phyloP scores from a whole-genome alignment of 2,329 filamentous ascomycete genomes.

The Macrophomina phaseolina region DNA sequence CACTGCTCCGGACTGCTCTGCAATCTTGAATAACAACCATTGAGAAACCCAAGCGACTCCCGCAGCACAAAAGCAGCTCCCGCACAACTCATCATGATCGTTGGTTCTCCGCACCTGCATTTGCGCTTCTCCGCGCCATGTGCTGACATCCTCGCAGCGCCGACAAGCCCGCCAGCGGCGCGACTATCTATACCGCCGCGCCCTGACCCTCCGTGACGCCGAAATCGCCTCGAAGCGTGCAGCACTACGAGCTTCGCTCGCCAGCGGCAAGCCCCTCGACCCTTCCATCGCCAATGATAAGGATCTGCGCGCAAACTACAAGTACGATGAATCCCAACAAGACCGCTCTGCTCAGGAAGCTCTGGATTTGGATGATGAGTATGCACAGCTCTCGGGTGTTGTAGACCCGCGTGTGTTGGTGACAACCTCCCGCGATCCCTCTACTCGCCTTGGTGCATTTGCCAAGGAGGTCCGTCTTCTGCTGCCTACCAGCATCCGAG shows the following conservation, averaged over 20 bases:
- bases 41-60: not conserved
- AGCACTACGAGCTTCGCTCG: slow-evolving; percentile 83
- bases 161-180: slow-evolving; percentile 79
- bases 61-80: too few relatives aligned
- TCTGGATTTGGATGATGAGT: slow-evolving; percentile 85
- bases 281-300: slow-evolving; percentile 86
- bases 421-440: slow-evolving; percentile 88
- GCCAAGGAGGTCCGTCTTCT: slow-evolving; percentile 88
- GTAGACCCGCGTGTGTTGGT: slow-evolving; percentile 88
- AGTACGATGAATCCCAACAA: slow-evolving; percentile 84
- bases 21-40: not conserved
- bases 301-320: slow-evolving; percentile 81
- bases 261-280: slow-evolving; percentile 85
- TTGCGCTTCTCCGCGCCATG: not conserved
- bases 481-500: slow-evolving; percentile 80
- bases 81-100: slow-evolving; percentile 21
- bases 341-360: slow-evolving; percentile 72
- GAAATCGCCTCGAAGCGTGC: slow-evolving; percentile 92
- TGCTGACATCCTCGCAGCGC: slow-evolving; percentile 44
- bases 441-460: slow-evolving; percentile 82
- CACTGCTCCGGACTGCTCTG: not conserved
- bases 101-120: slow-evolving; percentile 1
- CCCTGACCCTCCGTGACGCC: slow-evolving; percentile 84
- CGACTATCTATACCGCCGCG: slow-evolving; percentile 90
- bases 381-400: slow-evolving; percentile 86